A percentile compares a stretch with the other conserved stretches of the same genome.
Evolutionary conservation across 2,329 filamentous ascomycete genomes (phyloP).

Genomic region (Hypoxylon sp.): DNA sequence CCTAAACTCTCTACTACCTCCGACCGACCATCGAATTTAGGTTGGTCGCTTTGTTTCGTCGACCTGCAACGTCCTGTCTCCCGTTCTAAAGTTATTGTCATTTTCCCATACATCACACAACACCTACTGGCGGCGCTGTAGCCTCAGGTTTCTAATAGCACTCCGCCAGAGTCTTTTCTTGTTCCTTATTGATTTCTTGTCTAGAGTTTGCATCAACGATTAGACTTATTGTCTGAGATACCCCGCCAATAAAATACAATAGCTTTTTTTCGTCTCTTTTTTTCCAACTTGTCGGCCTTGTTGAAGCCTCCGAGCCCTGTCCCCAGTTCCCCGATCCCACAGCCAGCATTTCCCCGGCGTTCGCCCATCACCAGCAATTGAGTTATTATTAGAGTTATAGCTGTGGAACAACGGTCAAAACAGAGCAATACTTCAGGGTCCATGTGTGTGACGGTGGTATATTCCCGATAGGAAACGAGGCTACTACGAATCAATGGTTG

Average conservation of each 20-base stretch:
- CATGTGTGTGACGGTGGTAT: constrained; percentile 44
- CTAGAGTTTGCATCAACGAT: constrained; percentile 48
- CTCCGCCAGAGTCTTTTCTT: constrained; percentile 25
- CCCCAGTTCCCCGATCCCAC: constrained; percentile 35
- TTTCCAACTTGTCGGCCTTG: constrained; percentile 36
- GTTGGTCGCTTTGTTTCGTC: constrained; percentile 44
- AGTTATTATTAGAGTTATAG: constrained; percentile 41
- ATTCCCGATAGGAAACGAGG: constrained; percentile 46
- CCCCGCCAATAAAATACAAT: constrained; percentile 40
- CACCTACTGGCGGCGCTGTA: constrained; percentile 30
- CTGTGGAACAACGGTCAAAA: constrained; percentile 43
- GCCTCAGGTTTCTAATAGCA: constrained; percentile 33
- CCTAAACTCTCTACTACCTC: constrained; percentile 37
- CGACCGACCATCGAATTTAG: constrained; percentile 43
- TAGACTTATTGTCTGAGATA: constrained; percentile 49
- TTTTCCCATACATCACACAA: constrained; percentile 34
- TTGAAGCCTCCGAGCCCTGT: constrained; percentile 36
- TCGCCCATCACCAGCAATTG: constrained; percentile 29
- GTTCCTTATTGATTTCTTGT: constrained; percentile 44
- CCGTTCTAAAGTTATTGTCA: constrained; percentile 31
- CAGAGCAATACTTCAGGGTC: constrained; percentile 32
- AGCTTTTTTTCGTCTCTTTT: constrained; percentile 10
- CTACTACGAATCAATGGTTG: constrained; percentile 42
- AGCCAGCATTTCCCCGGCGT: constrained; percentile 38
- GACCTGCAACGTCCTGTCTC: constrained; percentile 37